Conservation (phyloP, 768 basidiomycete species). For the Hortiboletus campestris region DNA sequence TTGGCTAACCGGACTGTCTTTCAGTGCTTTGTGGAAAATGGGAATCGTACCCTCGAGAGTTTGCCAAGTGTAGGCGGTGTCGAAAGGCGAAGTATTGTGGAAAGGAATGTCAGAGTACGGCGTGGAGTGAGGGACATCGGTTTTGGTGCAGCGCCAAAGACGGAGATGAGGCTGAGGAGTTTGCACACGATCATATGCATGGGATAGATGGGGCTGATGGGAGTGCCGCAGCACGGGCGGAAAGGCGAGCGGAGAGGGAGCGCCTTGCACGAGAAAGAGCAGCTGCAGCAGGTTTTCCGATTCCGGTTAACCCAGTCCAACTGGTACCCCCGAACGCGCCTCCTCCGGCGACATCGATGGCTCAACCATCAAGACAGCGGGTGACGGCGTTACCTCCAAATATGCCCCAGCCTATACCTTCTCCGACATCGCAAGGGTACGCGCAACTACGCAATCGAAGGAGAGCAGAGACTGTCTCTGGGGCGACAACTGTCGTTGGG, state of each 20-base stretch:
- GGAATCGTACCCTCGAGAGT: conserved; percentile 91
- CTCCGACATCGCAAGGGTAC: conserved; percentile 17
- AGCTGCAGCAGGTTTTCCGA: conserved; percentile 7
- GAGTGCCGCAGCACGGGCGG: conserved; percentile 22
- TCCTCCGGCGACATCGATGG: conserved; percentile 9
- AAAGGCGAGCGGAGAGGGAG: conserved; percentile 40
- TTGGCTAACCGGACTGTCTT: conserved; percentile 1
- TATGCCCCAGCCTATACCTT: conserved; percentile 22
- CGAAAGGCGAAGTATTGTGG: conserved; percentile 98
- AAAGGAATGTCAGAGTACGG: conserved; percentile 94
- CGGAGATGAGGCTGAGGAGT: conserved; percentile 41
- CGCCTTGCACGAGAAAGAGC: conserved; percentile 28
- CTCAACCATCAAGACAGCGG: conserved; percentile 26
- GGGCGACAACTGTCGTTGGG: conserved; percentile 26
- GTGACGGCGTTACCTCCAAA: conserved; percentile 30
- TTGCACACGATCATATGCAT: conserved; percentile 29
- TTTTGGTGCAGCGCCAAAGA: conserved; percentile 86
- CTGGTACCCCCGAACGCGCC: conserved; percentile 12
- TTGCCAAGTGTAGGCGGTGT: conserved; percentile 95
- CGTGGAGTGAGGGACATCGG: conserved; percentile 94
- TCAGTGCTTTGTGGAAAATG: conserved; percentile 92
- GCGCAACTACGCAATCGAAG: conserved; percentile 28
- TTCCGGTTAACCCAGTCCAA: conserved; percentile 13
- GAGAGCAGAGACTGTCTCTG: conserved; percentile 35
- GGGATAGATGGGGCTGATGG: conserved; percentile 12